Conservation (phyloP, 2,329 filamentous ascomycete species). For the Calycina herbarum region DNA sequence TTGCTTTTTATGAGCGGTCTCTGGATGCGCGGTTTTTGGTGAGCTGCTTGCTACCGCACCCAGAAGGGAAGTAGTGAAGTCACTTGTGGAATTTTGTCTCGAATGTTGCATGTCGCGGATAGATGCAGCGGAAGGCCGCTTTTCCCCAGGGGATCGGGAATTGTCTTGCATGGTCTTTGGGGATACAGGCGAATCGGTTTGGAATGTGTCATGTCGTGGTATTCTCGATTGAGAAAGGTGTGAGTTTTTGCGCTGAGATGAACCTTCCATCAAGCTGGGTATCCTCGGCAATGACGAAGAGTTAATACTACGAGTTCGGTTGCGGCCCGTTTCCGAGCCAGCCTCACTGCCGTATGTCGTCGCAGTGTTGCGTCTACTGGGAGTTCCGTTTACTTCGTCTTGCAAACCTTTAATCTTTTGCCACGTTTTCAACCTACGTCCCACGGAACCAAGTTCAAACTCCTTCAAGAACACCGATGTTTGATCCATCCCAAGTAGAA, state of each 20-base stretch:
- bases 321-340: constrained; percentile 49
- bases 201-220: constrained; percentile 40
- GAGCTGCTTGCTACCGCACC: constrained; percentile 41
- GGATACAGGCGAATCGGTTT: constrained; percentile 45
- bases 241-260: constrained; percentile 30
- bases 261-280: constrained; percentile 33
- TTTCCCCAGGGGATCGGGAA: constrained; percentile 44
- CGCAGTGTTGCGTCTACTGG: constrained; percentile 52
- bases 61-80: constrained; percentile 44
- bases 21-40: constrained; percentile 18
- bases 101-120: constrained; percentile 81
- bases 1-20: constrained; percentile 58
- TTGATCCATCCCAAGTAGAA: constrained; percentile 92
- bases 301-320: constrained; percentile 44
- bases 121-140: constrained; percentile 75
- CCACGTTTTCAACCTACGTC: constrained; percentile 88
- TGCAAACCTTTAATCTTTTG: constrained; percentile 92
- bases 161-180: constrained; percentile 36
- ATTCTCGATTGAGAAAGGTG: constrained; percentile 35
- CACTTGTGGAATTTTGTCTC: constrained; percentile 68
- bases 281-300: constrained; percentile 34
- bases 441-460: constrained; percentile 89
- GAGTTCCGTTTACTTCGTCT: constrained; percentile 70
- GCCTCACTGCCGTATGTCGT: constrained; percentile 59
- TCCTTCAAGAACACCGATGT: constrained; percentile 93